Percentiles rank a stretch among this genome's conserved stretches.
phyloP scores from a whole-genome alignment of 2,329 filamentous ascomycete species.

The Scorias spongiosa region DNA sequence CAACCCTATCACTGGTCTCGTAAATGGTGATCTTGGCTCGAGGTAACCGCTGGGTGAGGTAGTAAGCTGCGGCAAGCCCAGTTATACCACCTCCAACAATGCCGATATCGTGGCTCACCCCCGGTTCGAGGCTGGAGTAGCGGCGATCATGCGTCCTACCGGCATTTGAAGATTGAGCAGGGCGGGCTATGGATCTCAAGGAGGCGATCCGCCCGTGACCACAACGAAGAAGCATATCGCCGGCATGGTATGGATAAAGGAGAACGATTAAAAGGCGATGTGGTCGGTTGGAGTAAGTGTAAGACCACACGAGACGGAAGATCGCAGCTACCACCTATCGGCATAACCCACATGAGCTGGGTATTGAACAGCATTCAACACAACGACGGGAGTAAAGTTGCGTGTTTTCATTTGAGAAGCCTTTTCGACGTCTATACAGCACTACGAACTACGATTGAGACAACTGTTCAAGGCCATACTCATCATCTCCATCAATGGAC shows the following conservation, averaged over 20 bases:
- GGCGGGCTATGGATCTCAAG: neutral
- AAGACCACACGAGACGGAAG: too few relatives aligned
- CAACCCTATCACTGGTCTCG: constrained; percentile 53
- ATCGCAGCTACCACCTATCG: too few relatives aligned
- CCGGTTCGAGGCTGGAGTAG: neutral
- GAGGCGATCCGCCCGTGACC: neutral
- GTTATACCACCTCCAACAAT: constrained; percentile 73
- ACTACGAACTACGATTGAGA: too few relatives aligned
- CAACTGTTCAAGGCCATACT: too few relatives aligned
- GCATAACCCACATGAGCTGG: too few relatives aligned
- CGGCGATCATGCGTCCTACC: neutral
- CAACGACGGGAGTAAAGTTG: too few relatives aligned
- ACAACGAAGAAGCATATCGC: neutral
- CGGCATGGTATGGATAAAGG: neutral
- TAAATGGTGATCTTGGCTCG: constrained; percentile 63
- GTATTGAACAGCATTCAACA: too few relatives aligned
- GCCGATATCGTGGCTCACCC: constrained; percentile 34
- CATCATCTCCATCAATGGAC: too few relatives aligned
- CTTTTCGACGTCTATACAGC: too few relatives aligned
- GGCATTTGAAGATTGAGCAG: neutral
- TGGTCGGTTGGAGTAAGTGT: too few relatives aligned
- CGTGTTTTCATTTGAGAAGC: too few relatives aligned
- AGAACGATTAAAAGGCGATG: too few relatives aligned
- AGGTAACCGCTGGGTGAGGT: constrained; percentile 54
- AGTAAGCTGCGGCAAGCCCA: constrained; percentile 64